Conservation (phyloP, 106 monocot species). For the Platanthera guangdongensis region DNA sequence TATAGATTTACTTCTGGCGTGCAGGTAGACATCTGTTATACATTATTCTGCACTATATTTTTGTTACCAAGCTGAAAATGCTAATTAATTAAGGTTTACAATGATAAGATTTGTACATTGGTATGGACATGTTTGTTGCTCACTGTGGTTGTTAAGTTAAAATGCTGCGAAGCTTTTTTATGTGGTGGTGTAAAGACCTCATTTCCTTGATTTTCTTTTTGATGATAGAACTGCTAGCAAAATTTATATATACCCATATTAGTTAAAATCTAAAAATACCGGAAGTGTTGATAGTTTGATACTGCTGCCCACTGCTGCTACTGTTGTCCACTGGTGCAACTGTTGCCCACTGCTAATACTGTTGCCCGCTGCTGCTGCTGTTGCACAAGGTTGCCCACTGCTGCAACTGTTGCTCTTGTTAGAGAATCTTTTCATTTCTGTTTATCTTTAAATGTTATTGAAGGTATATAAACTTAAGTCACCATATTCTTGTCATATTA, state of each 20-base stretch:
- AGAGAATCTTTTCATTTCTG: not conserved
- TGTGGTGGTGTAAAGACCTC: not conserved
- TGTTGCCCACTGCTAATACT: too few species aligned
- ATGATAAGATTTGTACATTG: not conserved
- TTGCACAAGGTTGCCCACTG: not conserved
- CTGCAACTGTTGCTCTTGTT: not conserved
- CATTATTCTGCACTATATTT: not conserved
- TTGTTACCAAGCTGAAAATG: not conserved
- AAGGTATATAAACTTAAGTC: not conserved
- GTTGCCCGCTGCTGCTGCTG: too few species aligned
- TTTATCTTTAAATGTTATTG: not conserved
- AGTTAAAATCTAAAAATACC: too few species aligned
- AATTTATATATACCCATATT: not conserved
- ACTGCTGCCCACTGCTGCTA: too few species aligned
- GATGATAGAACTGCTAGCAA: not conserved
- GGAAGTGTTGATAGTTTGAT: too few species aligned
- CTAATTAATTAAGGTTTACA: not conserved
- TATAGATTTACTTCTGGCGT: slow-evolving; percentile 77
- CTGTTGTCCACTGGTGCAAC: too few species aligned
- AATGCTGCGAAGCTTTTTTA: not conserved
- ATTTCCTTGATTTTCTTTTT: not conserved
- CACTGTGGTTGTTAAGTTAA: not conserved
- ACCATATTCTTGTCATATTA: not conserved
- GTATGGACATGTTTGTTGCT: not conserved
- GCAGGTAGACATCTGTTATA: slow-evolving; percentile 47